These are phyloP conservation scores for Hyaloraphidium curvatum DNA, from an alignment of 192 early-diverging fungal genomes.

Conservation along the genomic window DNA sequence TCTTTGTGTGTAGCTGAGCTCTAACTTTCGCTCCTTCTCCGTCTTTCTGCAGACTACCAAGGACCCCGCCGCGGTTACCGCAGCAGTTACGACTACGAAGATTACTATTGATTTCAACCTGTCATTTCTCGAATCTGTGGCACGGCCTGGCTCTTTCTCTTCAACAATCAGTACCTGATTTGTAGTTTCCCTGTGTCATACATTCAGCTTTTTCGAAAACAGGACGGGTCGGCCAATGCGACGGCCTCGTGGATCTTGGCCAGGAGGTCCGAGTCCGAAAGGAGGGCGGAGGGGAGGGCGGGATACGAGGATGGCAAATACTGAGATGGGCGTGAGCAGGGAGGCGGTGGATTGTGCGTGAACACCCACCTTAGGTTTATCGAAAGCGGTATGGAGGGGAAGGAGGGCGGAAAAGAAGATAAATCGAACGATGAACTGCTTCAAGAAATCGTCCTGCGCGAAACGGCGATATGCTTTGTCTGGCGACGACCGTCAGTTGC, in stretches of 20 bases:
- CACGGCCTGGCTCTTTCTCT: too few relatives aligned
- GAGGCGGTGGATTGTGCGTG: background rate
- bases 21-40: too few relatives aligned
- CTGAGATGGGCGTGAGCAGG: slow-evolving; percentile 16
- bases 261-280: slow-evolving; percentile 37
- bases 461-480: slow-evolving; percentile 48
- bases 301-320: slow-evolving; percentile 45
- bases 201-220: too few relatives aligned
- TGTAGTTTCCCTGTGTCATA: too few relatives aligned
- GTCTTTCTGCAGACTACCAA: too few relatives aligned
- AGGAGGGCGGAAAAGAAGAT: slow-evolving; percentile 52
- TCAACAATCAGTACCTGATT: too few relatives aligned
- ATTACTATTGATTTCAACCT: too few relatives aligned
- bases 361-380: slow-evolving; percentile 29
- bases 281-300: slow-evolving; percentile 31
- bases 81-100: too few relatives aligned
- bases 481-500: slow-evolving; percentile 5
- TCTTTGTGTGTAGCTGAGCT: too few relatives aligned
- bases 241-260: slow-evolving; percentile 31
- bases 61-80: too few relatives aligned
- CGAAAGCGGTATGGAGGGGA: slow-evolving; percentile 37
- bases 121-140: too few relatives aligned
- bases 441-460: slow-evolving; percentile 77
- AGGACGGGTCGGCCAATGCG: slow-evolving; percentile 21
- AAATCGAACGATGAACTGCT: slow-evolving; percentile 72